Conservation (phyloP, 495 filamentous ascomycete species). For the Ramalina peruviana region DNA sequence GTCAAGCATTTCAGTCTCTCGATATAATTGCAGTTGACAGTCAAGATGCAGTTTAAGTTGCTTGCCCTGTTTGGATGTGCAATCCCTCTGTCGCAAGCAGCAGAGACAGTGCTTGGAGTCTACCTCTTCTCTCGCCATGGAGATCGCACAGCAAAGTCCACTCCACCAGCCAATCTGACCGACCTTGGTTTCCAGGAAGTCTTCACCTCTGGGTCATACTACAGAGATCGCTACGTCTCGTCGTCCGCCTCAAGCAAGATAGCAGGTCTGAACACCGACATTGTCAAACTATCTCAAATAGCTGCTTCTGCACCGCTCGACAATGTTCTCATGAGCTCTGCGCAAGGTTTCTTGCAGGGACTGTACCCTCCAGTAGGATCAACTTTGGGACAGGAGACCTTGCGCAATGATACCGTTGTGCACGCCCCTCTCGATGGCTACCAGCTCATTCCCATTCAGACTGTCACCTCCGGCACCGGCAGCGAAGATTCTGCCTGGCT, state of each 20-base stretch:
- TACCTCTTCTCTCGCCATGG: slow-evolving; percentile 55
- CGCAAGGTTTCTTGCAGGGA: slow-evolving; percentile 44
- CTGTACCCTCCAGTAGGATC: slow-evolving; percentile 46
- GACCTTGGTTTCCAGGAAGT: slow-evolving; percentile 48
- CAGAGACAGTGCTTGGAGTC: slow-evolving; percentile 46
- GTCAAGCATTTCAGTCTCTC: not conserved
- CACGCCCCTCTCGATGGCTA: slow-evolving; percentile 44
- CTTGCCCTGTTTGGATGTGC: slow-evolving; percentile 20
- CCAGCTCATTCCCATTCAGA: slow-evolving; percentile 42
- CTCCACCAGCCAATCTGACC: slow-evolving; percentile 40
- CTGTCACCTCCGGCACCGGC: slow-evolving; percentile 26
- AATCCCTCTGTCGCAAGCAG: slow-evolving; percentile 29
- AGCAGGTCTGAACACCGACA: slow-evolving; percentile 38
- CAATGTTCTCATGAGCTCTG: slow-evolving; percentile 46
- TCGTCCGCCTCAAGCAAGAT: slow-evolving; percentile 35
- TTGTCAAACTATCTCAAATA: slow-evolving; percentile 46
- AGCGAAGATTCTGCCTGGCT: slow-evolving; percentile 46
- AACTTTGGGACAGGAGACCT: slow-evolving; percentile 18
- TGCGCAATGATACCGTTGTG: slow-evolving; percentile 39
- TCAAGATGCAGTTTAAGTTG: slow-evolving; percentile 16
- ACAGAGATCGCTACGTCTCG: slow-evolving; percentile 46
- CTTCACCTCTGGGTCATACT: slow-evolving; percentile 46
- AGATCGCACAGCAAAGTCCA: slow-evolving; percentile 44
- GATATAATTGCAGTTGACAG: not conserved
- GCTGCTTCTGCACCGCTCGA: slow-evolving; percentile 42